Evolutionary conservation across 352 stramenopile species (phyloP), one percentile per base, ranked within the genome.

Genomic region (Pythium brassicae): DNA sequence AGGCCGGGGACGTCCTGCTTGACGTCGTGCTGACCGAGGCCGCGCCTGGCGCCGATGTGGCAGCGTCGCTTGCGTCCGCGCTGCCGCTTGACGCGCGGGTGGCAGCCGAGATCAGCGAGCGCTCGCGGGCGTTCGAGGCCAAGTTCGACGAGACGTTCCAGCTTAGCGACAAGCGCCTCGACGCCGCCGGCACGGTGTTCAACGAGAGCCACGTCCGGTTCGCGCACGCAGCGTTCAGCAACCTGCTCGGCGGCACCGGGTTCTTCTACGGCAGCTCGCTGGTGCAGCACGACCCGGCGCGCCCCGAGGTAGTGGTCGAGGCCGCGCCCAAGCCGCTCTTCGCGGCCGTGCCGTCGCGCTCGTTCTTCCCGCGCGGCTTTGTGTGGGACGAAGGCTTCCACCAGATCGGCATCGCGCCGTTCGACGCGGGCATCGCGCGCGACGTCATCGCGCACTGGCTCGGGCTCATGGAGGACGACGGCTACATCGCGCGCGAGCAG

Each of bases 321-420:
- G 76, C 71, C 1, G 54, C 66, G 0, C 53, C 62, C 5, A 80
- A 74, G 57, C 59, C 81, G 14, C 72, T 98, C 29, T 95, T 96
- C 57, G 95, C 93, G 9, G 87, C 78, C 6, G 82, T 96, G 11
- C 93, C 93, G n/a, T 97, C 87, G 20, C 75, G 93, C 11, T 97
- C 87, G 37, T 97, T 98, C 65, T 98, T 98, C 62, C 93, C 93
- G 12, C 75, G 93, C 22, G 93, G 93, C 0, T 98, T 98, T 48
- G 49, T 97, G 1, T 98, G 93, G 93, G 93, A 98, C 57, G 93
- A 98, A 85, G 92, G 93, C 15, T 98, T 98, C 63, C 93, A 98
- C 59, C 85, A 97, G 68, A 68, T 97, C 17, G 71, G 95, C 4
- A 74, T 97, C 40, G 66, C 60, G 4, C 55, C 72, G 3, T 97